A percentile compares a stretch with the other conserved stretches of the same genome.
phyloP scores from a whole-genome alignment of 2,329 filamentous ascomycete species.

The Chrysoporthe puriensis region DNA sequence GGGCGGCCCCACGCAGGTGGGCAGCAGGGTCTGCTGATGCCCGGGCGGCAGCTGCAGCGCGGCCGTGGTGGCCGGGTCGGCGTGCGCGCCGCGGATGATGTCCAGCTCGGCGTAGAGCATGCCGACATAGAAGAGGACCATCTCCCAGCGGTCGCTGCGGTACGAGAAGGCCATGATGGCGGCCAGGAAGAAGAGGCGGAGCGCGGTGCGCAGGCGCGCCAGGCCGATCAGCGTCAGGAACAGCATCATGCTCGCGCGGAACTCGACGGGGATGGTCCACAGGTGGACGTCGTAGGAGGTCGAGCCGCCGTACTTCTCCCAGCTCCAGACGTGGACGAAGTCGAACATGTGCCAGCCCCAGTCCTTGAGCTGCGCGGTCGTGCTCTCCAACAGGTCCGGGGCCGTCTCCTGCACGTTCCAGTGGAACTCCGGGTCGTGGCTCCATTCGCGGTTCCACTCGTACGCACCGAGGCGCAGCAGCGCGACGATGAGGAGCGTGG shows the following conservation, averaged over 20 bases:
- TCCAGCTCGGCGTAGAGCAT: slow-evolving; percentile 60
- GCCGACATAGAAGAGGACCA: slow-evolving; percentile 58
- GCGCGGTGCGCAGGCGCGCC: slow-evolving; percentile 47
- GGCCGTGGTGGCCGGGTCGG: slow-evolving; percentile 30
- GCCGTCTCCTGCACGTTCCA: slow-evolving; percentile 55
- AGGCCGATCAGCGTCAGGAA: slow-evolving; percentile 58
- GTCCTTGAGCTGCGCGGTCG: slow-evolving; percentile 46
- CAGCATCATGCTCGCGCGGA: slow-evolving; percentile 60
- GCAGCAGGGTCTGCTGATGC: slow-evolving; percentile 11
- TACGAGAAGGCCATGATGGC: slow-evolving; percentile 50
- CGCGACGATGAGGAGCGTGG: slow-evolving; percentile 51
- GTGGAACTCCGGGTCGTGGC: slow-evolving; percentile 46
- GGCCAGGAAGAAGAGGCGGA: slow-evolving; percentile 48
- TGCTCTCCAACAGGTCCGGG: slow-evolving; percentile 43
- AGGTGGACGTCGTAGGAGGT: slow-evolving; percentile 61
- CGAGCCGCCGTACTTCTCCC: slow-evolving; percentile 51
- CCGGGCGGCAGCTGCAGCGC: slow-evolving; percentile 15
- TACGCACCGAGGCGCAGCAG: slow-evolving; percentile 52
- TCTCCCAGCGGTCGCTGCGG: slow-evolving; percentile 55
- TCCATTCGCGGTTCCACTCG: slow-evolving; percentile 53
- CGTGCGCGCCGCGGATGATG: slow-evolving; percentile 51
- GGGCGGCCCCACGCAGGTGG: slow-evolving; percentile 5
- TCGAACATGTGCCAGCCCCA: slow-evolving; percentile 53
- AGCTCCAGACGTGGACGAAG: slow-evolving; percentile 56
- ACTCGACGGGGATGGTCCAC: slow-evolving; percentile 67